Base-by-base conservation (phyloP, 257 asterid genomes). In the Solanum medicagineum region DNA sequence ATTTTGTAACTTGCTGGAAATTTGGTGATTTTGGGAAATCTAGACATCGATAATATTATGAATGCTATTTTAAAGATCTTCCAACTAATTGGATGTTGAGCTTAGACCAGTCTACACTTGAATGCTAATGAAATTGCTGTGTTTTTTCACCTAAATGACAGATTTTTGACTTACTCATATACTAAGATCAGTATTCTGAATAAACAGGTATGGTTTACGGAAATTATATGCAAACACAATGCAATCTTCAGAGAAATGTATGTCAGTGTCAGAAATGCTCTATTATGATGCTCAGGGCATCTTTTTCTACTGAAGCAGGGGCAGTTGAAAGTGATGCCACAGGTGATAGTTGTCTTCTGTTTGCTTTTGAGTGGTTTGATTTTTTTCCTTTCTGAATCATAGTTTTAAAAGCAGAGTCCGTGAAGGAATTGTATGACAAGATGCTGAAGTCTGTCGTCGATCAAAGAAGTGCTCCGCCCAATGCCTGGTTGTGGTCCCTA, bases 381-480 rank as follows among this genome's bases (percentile, higher is more conserved):
- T 54, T 69, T 13, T 51, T 60, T 14, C 71, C 2, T 53, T 81
- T 86, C 79, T 84, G 42, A 75, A 62, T 36, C 65, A 81, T 85
- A 81, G 85, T 88, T 87, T 87, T 57, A 91, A 87, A 32, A 88
- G 91, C 94, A 89, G 99, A 88, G 86, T 89, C 94, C 19, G 98
- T 89, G 82, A 93, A 90, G 89, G 96, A 90, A 84, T 85, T 94
- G 65, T 91, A 92, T 73, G 97, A 92, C 70, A 94, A 94, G 89
- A 88, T 97, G 73, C 85, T 94, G 85, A 88, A 92, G 83, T 89
- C 91, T 26, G 89, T 93, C 54, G 84, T 82, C 20, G 93, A 91
- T 83, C 92, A 71, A 83, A 92, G 91, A 87, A 88, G 93, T 26
- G 99, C 99, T 15, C 98, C 99, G 75, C 98, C 98, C 16, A 97